phyloP scores from a whole-genome alignment of 352 stramenopile genomes.

The Phytopythium oedochilum region DNA sequence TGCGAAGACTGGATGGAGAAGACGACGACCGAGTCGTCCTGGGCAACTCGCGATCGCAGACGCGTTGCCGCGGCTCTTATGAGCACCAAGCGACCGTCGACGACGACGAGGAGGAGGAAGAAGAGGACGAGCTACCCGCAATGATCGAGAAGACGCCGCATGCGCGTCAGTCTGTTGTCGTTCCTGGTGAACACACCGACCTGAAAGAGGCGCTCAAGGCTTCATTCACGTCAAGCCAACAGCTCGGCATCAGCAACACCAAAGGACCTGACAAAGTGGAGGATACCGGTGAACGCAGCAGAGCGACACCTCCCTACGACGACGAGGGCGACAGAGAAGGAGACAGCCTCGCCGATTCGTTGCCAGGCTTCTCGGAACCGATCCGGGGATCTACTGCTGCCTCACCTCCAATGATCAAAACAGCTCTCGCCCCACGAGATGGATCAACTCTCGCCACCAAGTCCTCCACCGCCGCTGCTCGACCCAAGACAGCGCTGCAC shows the following conservation, averaged over 20 bases:
- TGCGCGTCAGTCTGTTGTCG: neutral
- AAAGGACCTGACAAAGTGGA: neutral
- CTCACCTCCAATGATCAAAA: neutral
- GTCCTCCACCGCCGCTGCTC: neutral
- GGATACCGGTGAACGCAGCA: neutral
- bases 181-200: neutral
- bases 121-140: slow-evolving; percentile 44
- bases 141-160: slow-evolving; percentile 41
- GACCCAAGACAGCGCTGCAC: slow-evolving; percentile 30
- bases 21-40: neutral
- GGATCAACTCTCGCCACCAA: neutral
- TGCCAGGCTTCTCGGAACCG: slow-evolving; percentile 28
- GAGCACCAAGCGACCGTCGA: neutral
- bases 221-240: neutral
- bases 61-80: neutral
- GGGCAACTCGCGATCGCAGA: neutral
- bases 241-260: too few relatives aligned
- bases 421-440: neutral
- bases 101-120: slow-evolving; percentile 21
- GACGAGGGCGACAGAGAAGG: slow-evolving; percentile 6
- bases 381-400: slow-evolving; percentile 2
- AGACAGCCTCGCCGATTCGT: slow-evolving; percentile 16
- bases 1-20: neutral
- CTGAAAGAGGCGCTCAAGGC: neutral
- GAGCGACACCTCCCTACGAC: too few relatives aligned